Conservation (phyloP, 805 yeast genomes). For the Candida hungchunana region DNA sequence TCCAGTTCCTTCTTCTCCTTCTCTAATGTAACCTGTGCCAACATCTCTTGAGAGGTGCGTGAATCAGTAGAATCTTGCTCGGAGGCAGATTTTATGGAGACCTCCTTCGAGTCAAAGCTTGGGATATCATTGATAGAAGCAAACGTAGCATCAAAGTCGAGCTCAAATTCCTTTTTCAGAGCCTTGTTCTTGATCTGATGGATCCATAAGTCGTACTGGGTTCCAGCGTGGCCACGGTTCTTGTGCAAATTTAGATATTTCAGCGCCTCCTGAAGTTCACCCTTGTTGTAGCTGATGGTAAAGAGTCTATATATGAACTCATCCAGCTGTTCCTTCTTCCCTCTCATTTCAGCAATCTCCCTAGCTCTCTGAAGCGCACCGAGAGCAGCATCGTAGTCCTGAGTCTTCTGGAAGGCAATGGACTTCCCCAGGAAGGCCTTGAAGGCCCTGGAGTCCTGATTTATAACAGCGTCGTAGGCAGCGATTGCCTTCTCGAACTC, state of each 20-base stretch:
- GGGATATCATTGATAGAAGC: constrained; percentile 11
- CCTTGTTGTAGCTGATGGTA: constrained; percentile 35
- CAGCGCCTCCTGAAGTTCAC: constrained; percentile 36
- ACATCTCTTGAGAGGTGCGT: too few relatives aligned
- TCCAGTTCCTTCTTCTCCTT: constrained; percentile 21
- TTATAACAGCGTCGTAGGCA: constrained; percentile 33
- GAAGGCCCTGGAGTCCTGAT: constrained; percentile 40
- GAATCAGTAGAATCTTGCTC: too few relatives aligned
- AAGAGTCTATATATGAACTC: constrained; percentile 44
- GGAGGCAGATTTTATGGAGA: too few relatives aligned
- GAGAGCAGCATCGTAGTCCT: constrained; percentile 39
- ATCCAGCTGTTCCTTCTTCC: constrained; percentile 39
- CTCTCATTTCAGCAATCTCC: constrained; percentile 37
- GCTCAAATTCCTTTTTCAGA: constrained; percentile 7
- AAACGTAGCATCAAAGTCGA: constrained; percentile 11
- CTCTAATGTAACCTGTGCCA: constrained; percentile 3
- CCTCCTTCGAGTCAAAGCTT: constrained; percentile 2
- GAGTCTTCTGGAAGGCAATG: constrained; percentile 39
- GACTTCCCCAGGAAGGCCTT: constrained; percentile 43
- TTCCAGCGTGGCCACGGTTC: constrained; percentile 32
- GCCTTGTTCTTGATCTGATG: constrained; percentile 20
- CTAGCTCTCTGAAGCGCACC: constrained; percentile 40
- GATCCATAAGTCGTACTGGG: constrained; percentile 18
- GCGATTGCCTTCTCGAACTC: constrained; percentile 41
- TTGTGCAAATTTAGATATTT: constrained; percentile 38